Base-by-base conservation (phyloP, 169 alveolate species). In the Eimeria maxima region DNA sequence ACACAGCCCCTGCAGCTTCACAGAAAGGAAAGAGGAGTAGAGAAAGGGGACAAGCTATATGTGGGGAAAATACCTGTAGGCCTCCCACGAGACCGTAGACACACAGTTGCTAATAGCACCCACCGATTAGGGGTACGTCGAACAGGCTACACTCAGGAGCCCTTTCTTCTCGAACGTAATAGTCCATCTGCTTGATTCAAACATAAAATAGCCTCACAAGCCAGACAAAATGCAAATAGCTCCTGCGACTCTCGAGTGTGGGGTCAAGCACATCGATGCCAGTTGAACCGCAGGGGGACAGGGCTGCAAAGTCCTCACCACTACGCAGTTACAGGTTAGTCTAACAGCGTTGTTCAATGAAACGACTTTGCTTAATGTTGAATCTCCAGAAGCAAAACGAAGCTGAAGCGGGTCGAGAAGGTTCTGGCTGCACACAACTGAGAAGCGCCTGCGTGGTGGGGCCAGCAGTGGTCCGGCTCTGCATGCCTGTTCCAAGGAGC, bases 1-100 rank as follows among this genome's bases (percentile, higher is more conserved):
- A 87, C n/a, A 63, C 69, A 24, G 94, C 83, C 71, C 94, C 94
- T 44, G 94, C 94, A 24, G 94, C 94, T 87, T 57, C 67, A 5
- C 88, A 78, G n/a, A 45, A 45, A 16, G 8, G 44, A 24, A 16
- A 45, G 16, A 50, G 10, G 18, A 29, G 0, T 38, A n/a, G 24
- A 0, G 29, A 20, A 73, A 4, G 20, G 29, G 14, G 13, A 73
- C 18, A 73, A 4, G 13, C 14, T n/a, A 13, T 73, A 18, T 16
- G 3, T 2, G 29, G 38, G 0, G 13, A 73, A 16, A 38, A 3
- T 38, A 47, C 47, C 65, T 6, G 4, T 20, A 3, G 8, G 47
- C 3, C 65, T 44, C 65, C 5, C 88, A 47, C 42, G 16, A 50
- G 44, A 14, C 44, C 29, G 45, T n/a, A 24, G 67, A n/a, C 88